Base-by-base conservation (phyloP, 805 yeast species). In the Pichia ethanolica region DNA sequence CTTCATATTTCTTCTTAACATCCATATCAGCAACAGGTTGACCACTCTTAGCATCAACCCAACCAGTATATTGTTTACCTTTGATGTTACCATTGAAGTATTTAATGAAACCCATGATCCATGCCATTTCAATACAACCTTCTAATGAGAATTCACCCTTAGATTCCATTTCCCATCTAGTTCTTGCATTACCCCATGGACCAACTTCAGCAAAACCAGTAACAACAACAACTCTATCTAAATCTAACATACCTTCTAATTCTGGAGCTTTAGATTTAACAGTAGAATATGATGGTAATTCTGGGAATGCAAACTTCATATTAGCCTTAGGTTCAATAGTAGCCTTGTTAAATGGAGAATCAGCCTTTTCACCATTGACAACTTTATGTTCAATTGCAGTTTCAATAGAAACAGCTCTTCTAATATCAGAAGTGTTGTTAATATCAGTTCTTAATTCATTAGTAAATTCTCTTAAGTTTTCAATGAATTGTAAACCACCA, bases 91-190 rank as follows among this genome's bases (percentile, higher is more conserved):
- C 98, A 59, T 88, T 87, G 74, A 87, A 93, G 74, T 93, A 93
- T 72, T 88, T 89, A 73, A 93, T 90, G 66, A 86, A 79, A 59
- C 97, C 97, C 98, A 93, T 93, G 61, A 93, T 90, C 97, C 98
- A 93, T 45, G 99, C 98, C 96, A 93, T 90, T 74, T 93, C 99
- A 65, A 93, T 85, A 65, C 97, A 86, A 64, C 99, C 99, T 72
- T 93, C 99, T 60, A 93, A 74, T 9, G 97, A 90, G 72, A 93
- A 93, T 65, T 86, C 89, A 63, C 99, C 99, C 53, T 69, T 59
- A 42, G 97, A 88, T 74, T 93, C 99, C 96, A 93, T 93, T 72
- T 93, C 98, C 99, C 99, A 93, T 78, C 99, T 82, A 50, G 99
- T 93, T 79, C 98, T 86, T 37, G 99, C 73, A 68, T 90, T 89